phyloP scores from a whole-genome alignment of 78 protist species.

The Dictyostelium citrinum region DNA sequence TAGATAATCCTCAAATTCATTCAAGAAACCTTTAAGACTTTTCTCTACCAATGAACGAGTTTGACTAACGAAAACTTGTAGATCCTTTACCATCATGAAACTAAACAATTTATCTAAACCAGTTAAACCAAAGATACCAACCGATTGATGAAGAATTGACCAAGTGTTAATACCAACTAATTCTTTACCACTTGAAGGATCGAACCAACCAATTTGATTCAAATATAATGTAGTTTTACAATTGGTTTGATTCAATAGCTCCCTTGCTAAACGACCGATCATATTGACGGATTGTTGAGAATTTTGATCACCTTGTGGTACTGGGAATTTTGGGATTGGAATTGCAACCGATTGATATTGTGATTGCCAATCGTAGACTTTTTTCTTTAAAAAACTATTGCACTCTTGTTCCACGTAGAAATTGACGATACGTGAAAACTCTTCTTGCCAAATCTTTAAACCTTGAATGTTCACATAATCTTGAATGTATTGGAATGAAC shows the following conservation, averaged over 20 bases:
- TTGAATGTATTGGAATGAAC: slow-evolving; percentile 85
- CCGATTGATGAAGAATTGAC: slow-evolving; percentile 51
- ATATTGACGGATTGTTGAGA: slow-evolving; percentile 82
- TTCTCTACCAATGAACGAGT: slow-evolving; percentile 64
- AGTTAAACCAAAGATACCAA: slow-evolving; percentile 85
- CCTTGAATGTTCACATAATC: slow-evolving; percentile 96
- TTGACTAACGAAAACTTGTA: slow-evolving; percentile 77
- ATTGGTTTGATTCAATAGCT: slow-evolving; percentile 86
- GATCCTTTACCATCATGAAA: slow-evolving; percentile 89
- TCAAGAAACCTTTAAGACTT: slow-evolving; percentile 37
- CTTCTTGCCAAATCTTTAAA: slow-evolving; percentile 96
- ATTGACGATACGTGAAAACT: slow-evolving; percentile 92
- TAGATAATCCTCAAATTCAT: slow-evolving; percentile 67
- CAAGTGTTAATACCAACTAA: slow-evolving; percentile 81
- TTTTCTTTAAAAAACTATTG: slow-evolving; percentile 90
- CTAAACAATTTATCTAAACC: slow-evolving; percentile 88
- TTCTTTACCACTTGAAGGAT: slow-evolving; percentile 71
- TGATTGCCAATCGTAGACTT: slow-evolving; percentile 88
- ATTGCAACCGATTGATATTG: slow-evolving; percentile 89
- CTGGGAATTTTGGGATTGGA: slow-evolving; percentile 90
- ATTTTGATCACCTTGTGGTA: not conserved
- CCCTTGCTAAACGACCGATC: slow-evolving; percentile 93
- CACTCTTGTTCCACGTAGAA: slow-evolving; percentile 97
- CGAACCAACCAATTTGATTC: slow-evolving; percentile 84
- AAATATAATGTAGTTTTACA: slow-evolving; percentile 80